Evolutionary conservation across 1,284 basidiomycete genomes (phyloP), one percentile per base, ranked within the genome.

Genomic region (Blastosporella zonata): DNA sequence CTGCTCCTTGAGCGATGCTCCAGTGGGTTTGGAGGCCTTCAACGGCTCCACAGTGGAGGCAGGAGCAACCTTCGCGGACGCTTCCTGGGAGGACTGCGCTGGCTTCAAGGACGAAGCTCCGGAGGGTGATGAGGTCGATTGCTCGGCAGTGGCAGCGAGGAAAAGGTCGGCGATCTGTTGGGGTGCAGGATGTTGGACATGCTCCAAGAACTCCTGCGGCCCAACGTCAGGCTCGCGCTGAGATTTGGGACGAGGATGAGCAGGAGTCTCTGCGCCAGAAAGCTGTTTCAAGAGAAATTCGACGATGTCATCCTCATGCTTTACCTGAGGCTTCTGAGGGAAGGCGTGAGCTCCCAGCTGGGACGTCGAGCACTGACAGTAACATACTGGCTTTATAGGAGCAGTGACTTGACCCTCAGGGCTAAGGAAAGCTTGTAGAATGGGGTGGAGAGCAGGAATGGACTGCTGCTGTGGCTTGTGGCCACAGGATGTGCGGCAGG

Each of bases 1-100:
- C 40, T 67, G 60, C 8, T 64, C 59, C 52, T 65, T 67, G 20
- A 70, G 53, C 6, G 58, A 58, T 2, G 43, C 34, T 15, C 52
- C 54, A 13, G 44, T 12, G 18, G 44, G 37, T 37, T 22, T 17
- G 6, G 43, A 38, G 10, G 49, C 3, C 15, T 43, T 37, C 18
- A 15, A 5, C 8, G 45, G 12, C 10, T 10, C 34, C 2, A 35
- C 5, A 9, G 28, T 21, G 37, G 38, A 41, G 3, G 43, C 7
- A 12, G 27, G 36, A 49, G 27, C 22, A 38, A 28, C 45, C 23
- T 46, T 6, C 4, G n/a, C 34, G 22, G 35, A 22, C 10, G 36
- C 8, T 21, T 54, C 41, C 13, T 15, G 15, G 2, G 22, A 10
- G 17, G 25, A 15, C 42, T 38, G 18, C 15, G 15, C 21, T 21